Base-by-base conservation (phyloP, 805 yeast species). In the Cyberlindnera nakhonratchasimensis region DNA sequence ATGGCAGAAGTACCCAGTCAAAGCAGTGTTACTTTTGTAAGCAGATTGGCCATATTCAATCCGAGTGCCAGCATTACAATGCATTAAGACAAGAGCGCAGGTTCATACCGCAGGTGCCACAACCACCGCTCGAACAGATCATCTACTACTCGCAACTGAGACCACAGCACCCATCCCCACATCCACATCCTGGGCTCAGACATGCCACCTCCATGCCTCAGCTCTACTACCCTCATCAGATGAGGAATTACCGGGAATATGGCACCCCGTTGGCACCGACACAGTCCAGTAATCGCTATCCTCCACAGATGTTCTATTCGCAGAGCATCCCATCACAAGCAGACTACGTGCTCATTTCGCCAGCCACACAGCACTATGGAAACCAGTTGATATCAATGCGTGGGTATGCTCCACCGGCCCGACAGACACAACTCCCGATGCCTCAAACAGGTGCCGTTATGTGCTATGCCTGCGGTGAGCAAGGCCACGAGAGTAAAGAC, bases 21-120 rank as follows among this genome's bases (percentile, higher is more conserved):
- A 59, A 59, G 28, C 65, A 61, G 42, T 61, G 65, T 31, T 61
- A 59, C 35, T 49, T 46, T 20, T 61, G 64, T 26, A 47, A 57
- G 23, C 40, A 46, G 24, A 48, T 57, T 9, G 65, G 65, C 7
- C 65, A 61, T 34, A 48, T 61, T 18, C 64, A 59, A 33, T 45
- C 58, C 1, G 54, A 57, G 6, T 61, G 65, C 37, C 60, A 59
- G 3, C 34, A 43, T 11, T 40, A 37, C 32, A 18, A 28, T 9
- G 13, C 17, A 7, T 21, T 29, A 13, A 25, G 40, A 28, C 34
- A 22, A 14, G 40, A 43, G 17, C 30, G 30, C 13, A 19, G 37
- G n/a, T 35, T n/a, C 14, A 11, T 18, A n/a, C 40, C 28, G 21
- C 18, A 33, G 9, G 30, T 37, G 29, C 25, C 36, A 29, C 24